Percentiles rank a stretch among this genome's conserved stretches.
Evolutionary conservation across 2,329 filamentous ascomycete species (phyloP).

Genomic region (Geoglossum cookeanum): DNA sequence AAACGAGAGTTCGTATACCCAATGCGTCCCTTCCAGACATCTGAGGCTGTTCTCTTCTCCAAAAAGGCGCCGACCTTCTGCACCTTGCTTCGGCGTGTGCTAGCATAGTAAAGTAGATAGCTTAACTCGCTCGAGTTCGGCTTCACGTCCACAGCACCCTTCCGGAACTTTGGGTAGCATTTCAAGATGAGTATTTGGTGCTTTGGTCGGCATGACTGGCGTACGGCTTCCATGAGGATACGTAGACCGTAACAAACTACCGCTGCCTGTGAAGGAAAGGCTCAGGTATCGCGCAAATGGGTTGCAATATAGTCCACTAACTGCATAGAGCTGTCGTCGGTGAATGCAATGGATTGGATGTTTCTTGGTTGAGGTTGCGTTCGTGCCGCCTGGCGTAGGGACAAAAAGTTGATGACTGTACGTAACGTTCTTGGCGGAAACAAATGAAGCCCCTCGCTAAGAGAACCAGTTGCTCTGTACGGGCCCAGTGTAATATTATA

Average conservation of each 20-base stretch:
- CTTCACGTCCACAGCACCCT: slow-evolving; percentile 80
- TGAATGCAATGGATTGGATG: not conserved
- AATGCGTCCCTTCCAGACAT: slow-evolving; percentile 76
- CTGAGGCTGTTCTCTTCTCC: slow-evolving; percentile 79
- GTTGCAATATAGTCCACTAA: not conserved
- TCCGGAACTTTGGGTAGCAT: slow-evolving; percentile 86
- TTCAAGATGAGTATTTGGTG: slow-evolving; percentile 92
- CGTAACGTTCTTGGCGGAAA: not conserved
- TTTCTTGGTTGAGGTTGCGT: not conserved
- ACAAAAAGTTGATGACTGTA: slow-evolving; percentile 1
- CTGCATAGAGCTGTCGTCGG: not conserved
- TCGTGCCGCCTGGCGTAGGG: not conserved
- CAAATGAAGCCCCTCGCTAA: not conserved
- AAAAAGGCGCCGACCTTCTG: slow-evolving; percentile 91
- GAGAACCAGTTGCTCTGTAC: not conserved
- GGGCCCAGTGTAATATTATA: no score
- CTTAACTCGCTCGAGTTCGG: slow-evolving; percentile 93
- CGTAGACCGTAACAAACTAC: not conserved
- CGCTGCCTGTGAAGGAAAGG: no score
- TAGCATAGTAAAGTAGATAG: slow-evolving; percentile 92
- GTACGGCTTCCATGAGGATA: slow-evolving; percentile 18
- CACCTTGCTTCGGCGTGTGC: slow-evolving; percentile 82
- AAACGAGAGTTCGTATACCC: slow-evolving; percentile 37
- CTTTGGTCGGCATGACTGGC: slow-evolving; percentile 60
- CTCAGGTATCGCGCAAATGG: not conserved